These are phyloP conservation scores for Botrytis paeoniae DNA, from an alignment of 2,329 filamentous ascomycete genomes.

Conservation along the genomic window DNA sequence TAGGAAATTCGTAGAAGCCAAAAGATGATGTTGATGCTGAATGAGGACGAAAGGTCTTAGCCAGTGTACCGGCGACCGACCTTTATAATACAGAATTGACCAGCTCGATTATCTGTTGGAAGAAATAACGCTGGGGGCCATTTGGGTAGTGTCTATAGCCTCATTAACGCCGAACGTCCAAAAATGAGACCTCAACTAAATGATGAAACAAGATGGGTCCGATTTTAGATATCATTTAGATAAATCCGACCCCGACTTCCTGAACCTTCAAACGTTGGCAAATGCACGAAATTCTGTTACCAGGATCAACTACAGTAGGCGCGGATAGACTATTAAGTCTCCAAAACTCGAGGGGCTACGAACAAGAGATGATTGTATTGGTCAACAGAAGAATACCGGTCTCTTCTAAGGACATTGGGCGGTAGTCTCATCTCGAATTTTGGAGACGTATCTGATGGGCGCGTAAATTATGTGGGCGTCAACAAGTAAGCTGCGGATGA, in stretches of 20 bases:
- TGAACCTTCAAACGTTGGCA: slow-evolving; percentile 3
- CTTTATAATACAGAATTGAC: slow-evolving; percentile 21
- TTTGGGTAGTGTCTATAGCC: slow-evolving; percentile 18
- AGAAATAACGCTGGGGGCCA: slow-evolving; percentile 12
- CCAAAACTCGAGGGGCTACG: slow-evolving; percentile 14
- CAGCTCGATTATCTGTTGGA: slow-evolving; percentile 19
- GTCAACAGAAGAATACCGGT: slow-evolving; percentile 3
- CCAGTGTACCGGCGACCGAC: slow-evolving; percentile 18
- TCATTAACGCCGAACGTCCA: slow-evolving; percentile 19
- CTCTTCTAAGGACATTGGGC: slow-evolving; percentile 18
- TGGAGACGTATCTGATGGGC: slow-evolving; percentile 19
- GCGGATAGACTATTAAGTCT: slow-evolving; percentile 4
- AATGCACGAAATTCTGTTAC: slow-evolving; percentile 13
- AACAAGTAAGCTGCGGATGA: slow-evolving; percentile 21
- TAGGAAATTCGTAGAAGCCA: slow-evolving; percentile 12
- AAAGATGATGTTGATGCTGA: slow-evolving; percentile 12
- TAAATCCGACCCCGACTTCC: slow-evolving; percentile 17
- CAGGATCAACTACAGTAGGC: slow-evolving; percentile 16
- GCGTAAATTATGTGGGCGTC: slow-evolving; percentile 19
- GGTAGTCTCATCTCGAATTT: slow-evolving; percentile 20
- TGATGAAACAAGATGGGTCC: slow-evolving; percentile 20
- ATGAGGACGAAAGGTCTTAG: slow-evolving; percentile 21
- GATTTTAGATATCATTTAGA: slow-evolving; percentile 14
- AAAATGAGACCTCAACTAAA: slow-evolving; percentile 18
- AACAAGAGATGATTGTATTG: slow-evolving; percentile 13